phyloP scores from a whole-genome alignment of 768 basidiomycete genomes.

The Tricholoma hemisulphureum region DNA sequence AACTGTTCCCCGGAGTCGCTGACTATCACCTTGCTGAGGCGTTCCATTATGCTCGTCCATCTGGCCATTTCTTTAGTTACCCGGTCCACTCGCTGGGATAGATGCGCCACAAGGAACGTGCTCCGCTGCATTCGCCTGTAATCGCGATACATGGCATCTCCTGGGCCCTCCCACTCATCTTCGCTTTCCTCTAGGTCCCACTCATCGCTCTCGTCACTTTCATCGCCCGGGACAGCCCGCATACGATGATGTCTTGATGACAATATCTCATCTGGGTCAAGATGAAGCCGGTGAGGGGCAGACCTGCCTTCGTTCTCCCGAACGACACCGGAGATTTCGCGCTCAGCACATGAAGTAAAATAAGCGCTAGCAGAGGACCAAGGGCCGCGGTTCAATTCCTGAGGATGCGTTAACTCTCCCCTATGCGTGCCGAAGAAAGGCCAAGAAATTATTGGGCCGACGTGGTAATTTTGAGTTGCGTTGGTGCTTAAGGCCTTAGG shows the following conservation, averaged over 20 bases:
- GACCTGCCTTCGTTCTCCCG: conserved; percentile 76
- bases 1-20: conserved; percentile 52
- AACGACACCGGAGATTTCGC: conserved; percentile 74
- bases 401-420: conserved; percentile 65
- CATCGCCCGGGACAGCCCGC: conserved; percentile 65
- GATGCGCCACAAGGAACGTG: conserved; percentile 75
- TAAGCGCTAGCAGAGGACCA: conserved; percentile 64
- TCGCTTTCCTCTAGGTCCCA: conserved; percentile 80
- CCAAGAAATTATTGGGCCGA: conserved; percentile 87
- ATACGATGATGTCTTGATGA: conserved; percentile 70
- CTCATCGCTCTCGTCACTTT: conserved; percentile 76
- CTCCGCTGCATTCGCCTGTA: conserved; percentile 79
- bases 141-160: conserved; percentile 77
- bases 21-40: conserved; percentile 35
- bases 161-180: conserved; percentile 76
- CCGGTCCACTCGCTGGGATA: conserved; percentile 57
- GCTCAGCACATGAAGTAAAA: conserved; percentile 59
- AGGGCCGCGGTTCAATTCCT: conserved; percentile 77
- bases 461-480: conserved; percentile 38
- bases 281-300: conserved; percentile 73
- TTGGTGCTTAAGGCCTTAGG: conserved; percentile 16
- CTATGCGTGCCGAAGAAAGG: conserved; percentile 86
- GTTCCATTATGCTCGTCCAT: conserved; percentile 69
- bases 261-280: conserved; percentile 76
- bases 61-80: conserved; percentile 71